A percentile compares a stretch with the other conserved stretches of the same genome.
Conservation (phyloP, 1,284 basidiomycete genomes). For the Taiwanofungus camphoratus region DNA sequence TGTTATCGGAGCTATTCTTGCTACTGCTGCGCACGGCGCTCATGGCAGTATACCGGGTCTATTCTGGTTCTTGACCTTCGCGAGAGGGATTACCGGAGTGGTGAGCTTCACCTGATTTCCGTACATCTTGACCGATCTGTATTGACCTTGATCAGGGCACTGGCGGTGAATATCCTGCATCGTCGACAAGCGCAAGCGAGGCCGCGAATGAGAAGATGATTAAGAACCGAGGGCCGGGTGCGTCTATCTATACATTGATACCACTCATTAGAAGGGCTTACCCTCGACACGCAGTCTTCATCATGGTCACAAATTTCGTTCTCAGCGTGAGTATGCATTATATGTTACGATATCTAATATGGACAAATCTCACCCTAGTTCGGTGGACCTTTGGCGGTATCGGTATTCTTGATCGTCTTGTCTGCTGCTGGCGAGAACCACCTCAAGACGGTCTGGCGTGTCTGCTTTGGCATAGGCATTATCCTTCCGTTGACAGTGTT, state of each 20-base stretch:
- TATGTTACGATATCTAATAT: background rate
- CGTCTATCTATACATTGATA: slow-evolving; percentile 5
- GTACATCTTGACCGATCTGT: slow-evolving; percentile 1
- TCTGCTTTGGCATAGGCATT: slow-evolving; percentile 70
- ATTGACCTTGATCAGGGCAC: slow-evolving; percentile 41
- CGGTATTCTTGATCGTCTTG: slow-evolving; percentile 69
- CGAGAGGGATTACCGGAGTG: slow-evolving; percentile 66
- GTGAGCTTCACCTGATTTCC: slow-evolving; percentile 33
- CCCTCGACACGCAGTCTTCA: slow-evolving; percentile 41
- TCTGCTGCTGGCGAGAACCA: slow-evolving; percentile 59
- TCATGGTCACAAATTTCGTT: slow-evolving; percentile 73
- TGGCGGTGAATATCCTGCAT: slow-evolving; percentile 76
- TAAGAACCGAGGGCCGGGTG: slow-evolving; percentile 57
- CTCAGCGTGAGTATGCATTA: slow-evolving; percentile 35
- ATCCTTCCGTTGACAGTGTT: slow-evolving; percentile 67
- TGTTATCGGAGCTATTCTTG: slow-evolving; percentile 65
- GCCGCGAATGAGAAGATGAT: slow-evolving; percentile 69
- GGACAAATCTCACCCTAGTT: slow-evolving; percentile 33
- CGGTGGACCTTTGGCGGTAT: slow-evolving; percentile 66
- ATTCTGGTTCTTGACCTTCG: slow-evolving; percentile 76
- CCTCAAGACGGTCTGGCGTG: slow-evolving; percentile 70
- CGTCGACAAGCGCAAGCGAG: slow-evolving; percentile 61
- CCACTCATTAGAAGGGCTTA: slow-evolving; percentile 4
- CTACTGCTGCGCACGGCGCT: slow-evolving; percentile 65
- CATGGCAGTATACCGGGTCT: slow-evolving; percentile 53